These are phyloP conservation scores for Powellomyces hirtus DNA, from an alignment of 192 early-diverging fungal species.

Conservation along the genomic window DNA sequence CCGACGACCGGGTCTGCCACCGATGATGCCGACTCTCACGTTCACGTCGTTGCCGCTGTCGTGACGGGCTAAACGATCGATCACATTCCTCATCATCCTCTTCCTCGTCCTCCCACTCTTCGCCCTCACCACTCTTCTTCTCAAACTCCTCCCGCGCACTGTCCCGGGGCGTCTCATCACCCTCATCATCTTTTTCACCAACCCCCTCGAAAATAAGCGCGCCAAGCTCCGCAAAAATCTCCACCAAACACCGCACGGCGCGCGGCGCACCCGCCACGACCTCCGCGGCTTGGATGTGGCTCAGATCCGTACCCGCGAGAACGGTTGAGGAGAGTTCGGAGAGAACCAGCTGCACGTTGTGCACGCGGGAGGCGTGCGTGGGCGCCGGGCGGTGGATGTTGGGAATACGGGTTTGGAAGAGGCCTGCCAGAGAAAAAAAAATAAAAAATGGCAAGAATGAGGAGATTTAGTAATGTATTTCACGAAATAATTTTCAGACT, in stretches of 20 bases:
- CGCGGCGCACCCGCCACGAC: conserved; percentile 4
- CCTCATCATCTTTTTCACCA: neutral
- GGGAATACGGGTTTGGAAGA: conserved; percentile 24
- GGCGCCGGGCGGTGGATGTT: neutral
- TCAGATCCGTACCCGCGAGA: conserved; percentile 10
- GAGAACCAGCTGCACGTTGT: conserved; percentile 21
- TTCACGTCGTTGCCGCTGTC: no score
- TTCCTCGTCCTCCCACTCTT: neutral
- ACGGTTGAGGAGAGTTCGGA: conserved; percentile 5
- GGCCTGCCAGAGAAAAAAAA: neutral
- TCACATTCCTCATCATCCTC: neutral
- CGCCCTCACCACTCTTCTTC: neutral
- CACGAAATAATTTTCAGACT: no score
- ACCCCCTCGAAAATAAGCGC: neutral
- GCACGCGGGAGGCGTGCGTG: conserved; percentile 2
- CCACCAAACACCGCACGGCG: conserved; percentile 11
- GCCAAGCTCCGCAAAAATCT: conserved; percentile 24
- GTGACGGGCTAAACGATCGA: neutral
- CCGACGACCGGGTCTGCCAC: no score
- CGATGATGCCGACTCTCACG: no score
- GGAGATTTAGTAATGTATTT: no score
- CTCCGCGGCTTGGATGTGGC: conserved; percentile 17
- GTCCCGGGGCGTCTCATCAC: no score
- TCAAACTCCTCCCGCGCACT: neutral
- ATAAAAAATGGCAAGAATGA: neutral